Evolutionary conservation across 202 grass and related monocot genomes (phyloP).

Genomic region (Setaria viridis): DNA sequence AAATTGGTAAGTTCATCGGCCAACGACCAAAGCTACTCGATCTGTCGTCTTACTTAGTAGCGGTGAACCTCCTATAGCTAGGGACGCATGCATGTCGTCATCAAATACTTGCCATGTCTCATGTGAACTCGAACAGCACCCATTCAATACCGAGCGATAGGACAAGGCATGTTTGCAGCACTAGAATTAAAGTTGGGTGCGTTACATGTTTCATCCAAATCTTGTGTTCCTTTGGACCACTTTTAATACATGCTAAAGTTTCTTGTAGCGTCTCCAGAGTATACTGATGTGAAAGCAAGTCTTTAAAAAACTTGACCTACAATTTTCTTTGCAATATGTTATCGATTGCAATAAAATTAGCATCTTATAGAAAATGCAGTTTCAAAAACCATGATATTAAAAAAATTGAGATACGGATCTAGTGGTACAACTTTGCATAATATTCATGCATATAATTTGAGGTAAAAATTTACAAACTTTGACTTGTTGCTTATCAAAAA

Average conservation of each 20-base stretch:
- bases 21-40: background rate
- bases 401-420: background rate
- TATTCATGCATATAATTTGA: background rate
- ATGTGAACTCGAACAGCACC: conserved; percentile 18
- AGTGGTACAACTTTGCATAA: background rate
- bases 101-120: background rate
- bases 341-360: background rate
- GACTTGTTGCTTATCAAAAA: background rate
- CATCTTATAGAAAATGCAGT: background rate
- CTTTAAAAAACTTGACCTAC: background rate
- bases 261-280: background rate
- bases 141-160: conserved; percentile 39
- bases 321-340: background rate
- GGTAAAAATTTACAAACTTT: background rate
- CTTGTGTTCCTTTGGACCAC: conserved; percentile 18
- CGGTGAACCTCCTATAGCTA: no score
- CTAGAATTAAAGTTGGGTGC: background rate
- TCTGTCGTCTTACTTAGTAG: no score
- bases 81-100: background rate
- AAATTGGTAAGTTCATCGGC: background rate
- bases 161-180: background rate
- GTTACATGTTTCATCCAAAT: conserved; percentile 28
- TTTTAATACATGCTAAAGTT: background rate
- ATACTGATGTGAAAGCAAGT: background rate
- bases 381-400: background rate